A percentile compares a stretch with the other conserved stretches of the same genome.
phyloP scores from a whole-genome alignment of 2,329 filamentous ascomycete species.

The Hymenotorrendiella dingleyae region DNA sequence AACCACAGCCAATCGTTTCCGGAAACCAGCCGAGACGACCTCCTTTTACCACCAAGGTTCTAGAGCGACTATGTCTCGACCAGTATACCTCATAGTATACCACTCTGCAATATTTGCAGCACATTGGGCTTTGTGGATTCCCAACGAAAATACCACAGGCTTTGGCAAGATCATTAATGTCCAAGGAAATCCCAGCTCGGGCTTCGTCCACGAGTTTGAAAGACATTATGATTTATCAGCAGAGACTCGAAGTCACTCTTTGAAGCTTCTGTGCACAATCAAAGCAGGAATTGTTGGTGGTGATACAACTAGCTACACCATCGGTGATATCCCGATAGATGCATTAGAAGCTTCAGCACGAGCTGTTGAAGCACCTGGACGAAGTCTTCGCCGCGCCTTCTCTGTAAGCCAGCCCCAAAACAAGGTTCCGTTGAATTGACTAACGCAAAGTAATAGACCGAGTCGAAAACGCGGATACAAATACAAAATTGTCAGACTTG shows the following conservation, averaged over 20 bases:
- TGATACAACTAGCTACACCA: not conserved
- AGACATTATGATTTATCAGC: slow-evolving; percentile 18
- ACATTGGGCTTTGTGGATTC: slow-evolving; percentile 27
- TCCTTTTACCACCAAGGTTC: not conserved
- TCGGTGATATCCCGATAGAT: slow-evolving; percentile 7
- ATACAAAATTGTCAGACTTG: slow-evolving; percentile 26
- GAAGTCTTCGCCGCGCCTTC: slow-evolving; percentile 17
- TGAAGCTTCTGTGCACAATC: slow-evolving; percentile 4
- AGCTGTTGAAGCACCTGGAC: slow-evolving; percentile 17
- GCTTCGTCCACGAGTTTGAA: slow-evolving; percentile 19
- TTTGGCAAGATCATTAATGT: slow-evolving; percentile 24
- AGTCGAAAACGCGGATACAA: slow-evolving; percentile 15
- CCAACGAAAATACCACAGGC: slow-evolving; percentile 4
- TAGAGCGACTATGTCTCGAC: slow-evolving; percentile 4
- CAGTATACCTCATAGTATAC: slow-evolving; percentile 21
- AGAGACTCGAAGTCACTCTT: slow-evolving; percentile 1
- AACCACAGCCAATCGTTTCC: too few relatives aligned
- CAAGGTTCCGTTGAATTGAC: not conserved
- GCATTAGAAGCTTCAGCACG: slow-evolving; percentile 20
- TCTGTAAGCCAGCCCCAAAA: slow-evolving; percentile 1
- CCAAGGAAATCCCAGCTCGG: slow-evolving; percentile 17
- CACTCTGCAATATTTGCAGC: slow-evolving; percentile 24
- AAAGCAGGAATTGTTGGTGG: slow-evolving; percentile 4
- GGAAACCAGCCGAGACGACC: too few relatives aligned
- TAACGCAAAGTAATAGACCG: slow-evolving; percentile 9